Base-by-base conservation (phyloP, 2,329 filamentous ascomycete species). In the Aspergillus calidoustus region DNA sequence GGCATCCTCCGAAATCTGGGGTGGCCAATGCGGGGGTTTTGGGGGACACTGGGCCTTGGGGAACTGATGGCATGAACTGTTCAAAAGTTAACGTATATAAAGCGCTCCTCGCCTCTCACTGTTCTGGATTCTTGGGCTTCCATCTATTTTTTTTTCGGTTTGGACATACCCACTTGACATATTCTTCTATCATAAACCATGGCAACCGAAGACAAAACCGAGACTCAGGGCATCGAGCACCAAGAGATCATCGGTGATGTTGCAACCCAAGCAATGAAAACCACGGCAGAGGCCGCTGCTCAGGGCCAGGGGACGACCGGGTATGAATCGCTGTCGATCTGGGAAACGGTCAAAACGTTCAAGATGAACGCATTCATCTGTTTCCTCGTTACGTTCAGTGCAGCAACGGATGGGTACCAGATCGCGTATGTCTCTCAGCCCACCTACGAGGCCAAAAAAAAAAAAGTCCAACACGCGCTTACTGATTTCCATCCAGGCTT, bases 331-430 rank as follows among this genome's bases (percentile, higher is more conserved):
- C 34, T 41, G 4, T 41, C 34, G 3, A 41, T 41, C 34, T 41
- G 34, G 34, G 3, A 41, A 41, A 41, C 34, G 13, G 34, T 13
- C 11, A 41, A 41, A 15, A 41, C 5, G 34, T 62, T 62, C 41
- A 55, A 59, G 28, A 19, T 62, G 25, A 30, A 17, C 56, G 52
- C 28, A 1, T 17, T 52, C 4, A 19, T 62, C 3, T 62, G 60
- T 30, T 47, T 62, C 17, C 51, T 52, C 4, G 52, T 62, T 34
- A 52, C 60, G 34, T 62, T 62, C 41, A 62, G 60, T 30, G 60
- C 60, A 17, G 60, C 60, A 3, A 62, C 60, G 1, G 60, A 62
- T 38, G 60, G 60, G 3, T 62, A 62, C 47, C 60, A 62, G 38
- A 62, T 62, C 48, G 60, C 51, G 60, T 62, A 22, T 41, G 34